Percentiles rank a stretch among this genome's conserved stretches.
Conservation (phyloP, 257 asterid genomes). For the Cordia subcordata region DNA sequence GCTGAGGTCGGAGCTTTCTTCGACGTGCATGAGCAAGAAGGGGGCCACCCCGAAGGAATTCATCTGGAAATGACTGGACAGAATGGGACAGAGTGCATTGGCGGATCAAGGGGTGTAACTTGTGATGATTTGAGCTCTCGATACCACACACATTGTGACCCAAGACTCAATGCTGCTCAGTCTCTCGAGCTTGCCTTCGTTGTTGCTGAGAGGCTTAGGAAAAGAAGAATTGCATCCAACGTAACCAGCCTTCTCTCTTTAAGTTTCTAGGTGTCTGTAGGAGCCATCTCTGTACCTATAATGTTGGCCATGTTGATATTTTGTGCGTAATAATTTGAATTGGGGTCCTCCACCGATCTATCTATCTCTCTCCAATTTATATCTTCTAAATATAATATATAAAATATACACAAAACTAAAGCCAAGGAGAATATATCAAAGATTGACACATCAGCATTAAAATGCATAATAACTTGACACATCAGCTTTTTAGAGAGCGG, state of each 20-base stretch:
- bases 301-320: background rate
- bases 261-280: slow-evolving; percentile 7
- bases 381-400: too few relatives aligned
- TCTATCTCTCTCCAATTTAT: too few relatives aligned
- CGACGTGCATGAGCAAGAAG: slow-evolving; percentile 86
- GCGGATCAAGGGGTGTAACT: slow-evolving; percentile 75
- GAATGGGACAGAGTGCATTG: slow-evolving; percentile 82
- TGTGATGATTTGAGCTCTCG: slow-evolving; percentile 63
- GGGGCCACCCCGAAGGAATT: slow-evolving; percentile 79
- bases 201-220: slow-evolving; percentile 60
- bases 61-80: too few relatives aligned
- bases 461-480: too few relatives aligned
- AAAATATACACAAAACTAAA: too few relatives aligned
- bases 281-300: background rate
- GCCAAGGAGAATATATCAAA: too few relatives aligned
- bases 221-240: slow-evolving; percentile 51
- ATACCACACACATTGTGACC: too few relatives aligned
- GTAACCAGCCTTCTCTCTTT: slow-evolving; percentile 31
- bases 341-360: too few relatives aligned
- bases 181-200: slow-evolving; percentile 79
- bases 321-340: slow-evolving; percentile 11
- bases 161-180: slow-evolving; percentile 74
- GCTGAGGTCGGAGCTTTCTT: slow-evolving; percentile 83
- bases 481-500: too few relatives aligned
- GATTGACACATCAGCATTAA: too few relatives aligned